Conservation (phyloP, 495 filamentous ascomycete species). For the Sphaerosporella brunnea region DNA sequence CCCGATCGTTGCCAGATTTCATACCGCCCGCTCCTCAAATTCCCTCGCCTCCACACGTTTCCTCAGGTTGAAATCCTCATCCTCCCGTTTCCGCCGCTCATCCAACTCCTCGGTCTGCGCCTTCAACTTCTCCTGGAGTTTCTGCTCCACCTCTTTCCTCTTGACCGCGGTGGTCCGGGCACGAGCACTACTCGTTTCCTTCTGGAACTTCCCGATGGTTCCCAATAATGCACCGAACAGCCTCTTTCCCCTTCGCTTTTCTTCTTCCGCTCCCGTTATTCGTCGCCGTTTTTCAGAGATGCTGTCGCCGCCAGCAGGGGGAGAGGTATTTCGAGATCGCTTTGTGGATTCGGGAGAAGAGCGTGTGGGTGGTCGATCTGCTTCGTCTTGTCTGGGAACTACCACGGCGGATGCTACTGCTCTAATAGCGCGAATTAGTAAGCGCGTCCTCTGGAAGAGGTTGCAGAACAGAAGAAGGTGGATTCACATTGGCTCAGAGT, state of each 20-base stretch:
- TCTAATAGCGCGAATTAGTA: too few species aligned
- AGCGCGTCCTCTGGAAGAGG: too few species aligned
- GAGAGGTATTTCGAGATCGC: too few species aligned
- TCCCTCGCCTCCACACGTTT: slow-evolving; percentile 53
- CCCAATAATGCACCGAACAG: slow-evolving; percentile 79
- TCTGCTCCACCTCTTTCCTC: slow-evolving; percentile 74
- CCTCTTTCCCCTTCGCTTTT: slow-evolving; percentile 71
- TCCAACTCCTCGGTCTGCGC: slow-evolving; percentile 52
- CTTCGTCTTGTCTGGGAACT: too few species aligned
- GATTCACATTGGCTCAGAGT: too few species aligned
- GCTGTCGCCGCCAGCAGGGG: too few species aligned
- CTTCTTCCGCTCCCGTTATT: slow-evolving; percentile 38
- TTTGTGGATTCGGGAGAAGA: too few species aligned
- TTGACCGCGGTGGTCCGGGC: slow-evolving; percentile 49
- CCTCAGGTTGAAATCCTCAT: slow-evolving; percentile 41
- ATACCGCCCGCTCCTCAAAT: slow-evolving; percentile 56
- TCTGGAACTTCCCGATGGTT: slow-evolving; percentile 60
- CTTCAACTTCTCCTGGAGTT: slow-evolving; percentile 67
- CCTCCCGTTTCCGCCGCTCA: slow-evolving; percentile 45
- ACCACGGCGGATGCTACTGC: too few species aligned
- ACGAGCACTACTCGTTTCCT: slow-evolving; percentile 34
- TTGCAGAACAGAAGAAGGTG: too few species aligned
- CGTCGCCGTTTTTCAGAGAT: too few species aligned
- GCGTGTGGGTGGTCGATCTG: too few species aligned
- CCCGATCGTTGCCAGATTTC: not conserved